A percentile compares a stretch with the other conserved stretches of the same genome.
phyloP scores from a whole-genome alignment of 345 rosid species.

The Rhizophora mangle region DNA sequence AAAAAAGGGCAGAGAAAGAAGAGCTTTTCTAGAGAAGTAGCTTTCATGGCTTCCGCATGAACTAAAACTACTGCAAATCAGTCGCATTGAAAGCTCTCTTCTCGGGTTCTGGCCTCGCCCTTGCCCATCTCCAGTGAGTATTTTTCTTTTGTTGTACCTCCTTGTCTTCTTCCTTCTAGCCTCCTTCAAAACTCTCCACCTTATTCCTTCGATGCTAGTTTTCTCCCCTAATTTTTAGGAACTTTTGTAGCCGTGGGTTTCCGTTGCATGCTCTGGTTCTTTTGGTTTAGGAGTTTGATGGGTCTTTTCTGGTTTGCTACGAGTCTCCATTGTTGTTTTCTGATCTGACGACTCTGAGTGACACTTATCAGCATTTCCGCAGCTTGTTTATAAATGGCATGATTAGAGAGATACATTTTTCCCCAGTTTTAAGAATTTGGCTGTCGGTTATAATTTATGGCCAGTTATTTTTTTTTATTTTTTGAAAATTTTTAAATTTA shows the following conservation, averaged over 20 bases:
- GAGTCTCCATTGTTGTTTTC: background rate
- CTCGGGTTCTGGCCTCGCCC: conserved; percentile 10
- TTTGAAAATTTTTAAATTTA: no score
- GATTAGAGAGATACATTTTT: background rate
- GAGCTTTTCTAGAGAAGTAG: background rate
- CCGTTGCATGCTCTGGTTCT: background rate
- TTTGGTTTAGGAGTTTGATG: background rate
- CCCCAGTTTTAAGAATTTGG: background rate
- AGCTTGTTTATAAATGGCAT: background rate
- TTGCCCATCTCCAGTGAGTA: background rate
- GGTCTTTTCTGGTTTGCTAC: background rate
- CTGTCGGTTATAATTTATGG: no score
- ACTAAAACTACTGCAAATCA: background rate
- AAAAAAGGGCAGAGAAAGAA: no score
- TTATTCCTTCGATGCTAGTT: background rate
- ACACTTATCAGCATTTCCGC: background rate
- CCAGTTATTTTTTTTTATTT: no score
- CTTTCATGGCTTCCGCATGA: conserved; percentile 7
- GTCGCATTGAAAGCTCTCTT: conserved; percentile 8
- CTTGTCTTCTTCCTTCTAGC: conserved; percentile 9
- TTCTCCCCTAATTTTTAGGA: background rate
- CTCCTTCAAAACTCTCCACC: conserved; percentile 1
- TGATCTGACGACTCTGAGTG: background rate
- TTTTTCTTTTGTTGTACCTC: conserved; percentile 2
- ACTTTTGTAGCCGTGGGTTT: background rate